These are phyloP conservation scores for Cytospora schulzeri DNA, from an alignment of 2,329 filamentous ascomycete genomes.

Conservation along the genomic window DNA sequence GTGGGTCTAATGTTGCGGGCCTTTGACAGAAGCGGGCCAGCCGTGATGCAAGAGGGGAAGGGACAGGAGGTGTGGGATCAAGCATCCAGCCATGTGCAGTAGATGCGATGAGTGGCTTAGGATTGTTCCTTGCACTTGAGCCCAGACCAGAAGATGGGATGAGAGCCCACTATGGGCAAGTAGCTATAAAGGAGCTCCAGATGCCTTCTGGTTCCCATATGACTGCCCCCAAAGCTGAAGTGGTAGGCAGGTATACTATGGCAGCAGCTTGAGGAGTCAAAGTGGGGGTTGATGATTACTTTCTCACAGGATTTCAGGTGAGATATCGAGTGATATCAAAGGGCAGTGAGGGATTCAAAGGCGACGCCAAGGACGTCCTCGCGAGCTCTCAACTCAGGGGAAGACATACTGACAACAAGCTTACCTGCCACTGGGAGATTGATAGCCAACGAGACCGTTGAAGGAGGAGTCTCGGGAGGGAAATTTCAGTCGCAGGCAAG, in stretches of 20 bases:
- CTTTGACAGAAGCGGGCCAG: slow-evolving; percentile 28
- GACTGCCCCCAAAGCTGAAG: background rate
- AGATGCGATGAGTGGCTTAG: background rate
- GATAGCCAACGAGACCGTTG: background rate
- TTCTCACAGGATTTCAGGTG: background rate
- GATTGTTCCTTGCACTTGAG: background rate
- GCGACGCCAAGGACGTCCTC: background rate
- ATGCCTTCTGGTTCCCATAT: background rate
- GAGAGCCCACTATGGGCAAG: background rate
- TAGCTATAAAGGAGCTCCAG: background rate
- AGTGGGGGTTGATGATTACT: background rate
- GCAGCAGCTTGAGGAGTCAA: background rate
- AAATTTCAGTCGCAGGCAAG: background rate
- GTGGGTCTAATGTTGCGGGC: slow-evolving; percentile 25
- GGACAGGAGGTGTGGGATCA: slow-evolving; percentile 9
- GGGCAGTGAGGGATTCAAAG: background rate
- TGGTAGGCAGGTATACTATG: background rate
- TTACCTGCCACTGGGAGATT: background rate
- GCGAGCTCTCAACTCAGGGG: background rate
- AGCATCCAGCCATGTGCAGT: background rate
- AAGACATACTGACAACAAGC: background rate
- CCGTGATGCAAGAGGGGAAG: slow-evolving; percentile 29
- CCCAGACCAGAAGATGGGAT: background rate
- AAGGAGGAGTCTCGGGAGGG: background rate
- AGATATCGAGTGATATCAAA: background rate